A percentile compares a stretch with the other conserved stretches of the same genome.
These are phyloP conservation scores for Phyllosticta citrichinensis DNA, from an alignment of 2,329 filamentous ascomycete species.

Conservation along the genomic window DNA sequence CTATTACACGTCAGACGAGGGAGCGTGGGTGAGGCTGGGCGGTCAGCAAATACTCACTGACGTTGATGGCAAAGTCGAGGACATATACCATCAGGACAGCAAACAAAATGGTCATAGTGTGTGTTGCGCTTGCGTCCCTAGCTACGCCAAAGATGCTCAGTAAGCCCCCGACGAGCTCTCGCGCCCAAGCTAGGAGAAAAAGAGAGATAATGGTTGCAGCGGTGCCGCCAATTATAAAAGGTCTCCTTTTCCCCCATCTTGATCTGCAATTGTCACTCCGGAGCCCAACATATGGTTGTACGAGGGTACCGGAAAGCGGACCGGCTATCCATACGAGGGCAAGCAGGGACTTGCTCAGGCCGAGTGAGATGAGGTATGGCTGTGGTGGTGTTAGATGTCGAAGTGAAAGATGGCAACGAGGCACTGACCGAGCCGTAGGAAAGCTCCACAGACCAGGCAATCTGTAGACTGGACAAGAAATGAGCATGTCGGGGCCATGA, in stretches of 20 bases:
- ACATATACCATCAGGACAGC: slow-evolving; percentile 83
- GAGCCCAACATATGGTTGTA: slow-evolving; percentile 45
- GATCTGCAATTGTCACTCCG: slow-evolving; percentile 42
- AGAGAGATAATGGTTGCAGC: slow-evolving; percentile 40
- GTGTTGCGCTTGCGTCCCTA: slow-evolving; percentile 53
- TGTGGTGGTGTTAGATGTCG: slow-evolving; percentile 13
- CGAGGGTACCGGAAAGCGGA: slow-evolving; percentile 42
- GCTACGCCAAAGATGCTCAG: slow-evolving; percentile 62
- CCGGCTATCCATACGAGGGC: slow-evolving; percentile 48
- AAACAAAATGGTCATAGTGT: slow-evolving; percentile 58
- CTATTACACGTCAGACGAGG: slow-evolving; percentile 27
- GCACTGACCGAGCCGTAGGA: slow-evolving; percentile 69
- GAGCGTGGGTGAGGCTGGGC: neutral
- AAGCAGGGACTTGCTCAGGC: slow-evolving; percentile 42
- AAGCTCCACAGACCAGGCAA: slow-evolving; percentile 91
- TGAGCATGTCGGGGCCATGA: neutral
- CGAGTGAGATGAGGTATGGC: slow-evolving; percentile 44
- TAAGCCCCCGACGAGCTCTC: slow-evolving; percentile 51
- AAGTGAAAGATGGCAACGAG: neutral
- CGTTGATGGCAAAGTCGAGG: slow-evolving; percentile 91
- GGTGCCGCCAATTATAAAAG: slow-evolving; percentile 43
- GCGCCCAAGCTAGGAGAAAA: slow-evolving; percentile 41
- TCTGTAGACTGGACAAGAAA: slow-evolving; percentile 56
- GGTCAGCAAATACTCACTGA: slow-evolving; percentile 44
- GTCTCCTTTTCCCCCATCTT: slow-evolving; percentile 40